Base-by-base conservation (phyloP, 768 basidiomycete species). In the Rhizopogon sp. region DNA sequence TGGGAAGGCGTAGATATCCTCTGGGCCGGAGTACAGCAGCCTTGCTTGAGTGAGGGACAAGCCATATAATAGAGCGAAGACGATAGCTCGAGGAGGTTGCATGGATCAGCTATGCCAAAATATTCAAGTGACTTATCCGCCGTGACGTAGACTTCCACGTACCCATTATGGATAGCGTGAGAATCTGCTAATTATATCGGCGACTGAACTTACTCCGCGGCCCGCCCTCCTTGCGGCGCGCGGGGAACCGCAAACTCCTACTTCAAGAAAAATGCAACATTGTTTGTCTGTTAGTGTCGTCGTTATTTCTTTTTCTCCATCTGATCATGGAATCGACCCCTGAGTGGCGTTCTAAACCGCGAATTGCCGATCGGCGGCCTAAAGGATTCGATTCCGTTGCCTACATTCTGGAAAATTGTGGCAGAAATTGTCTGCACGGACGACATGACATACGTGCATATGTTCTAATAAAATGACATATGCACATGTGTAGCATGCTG, bases 1-100 rank as follows among this genome's bases (percentile, higher is more conserved):
- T 59, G 91, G 92, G 66, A 86, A 91, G 0, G 91, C 85, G 68
- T 83, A 80, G 14, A 83, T 75, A 62, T 93, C 91, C 62, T 92
- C 87, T 29, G 91, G 90, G 44, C 90, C 77, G 8, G 86, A 82
- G 64, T 90, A 84, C 29, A 85, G 67, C n/a, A 83, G 59, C 0
- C 65, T 69, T 0, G 72, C 74, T 41, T 42, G 63, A 54, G 52
- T 45, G 5, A 62, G 45, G 2, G 25, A 53, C 22, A 42, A 44
- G 10, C 52, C 56, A 60, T 52, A 58, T 52, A 65, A 63, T 35
- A 70, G 13, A 6, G 54, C 56, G 50, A 71, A 56, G 43, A 52
- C 56, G 37, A 44, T 35, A 33, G 41, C 43, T 11, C 50, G 52
- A 29, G 64, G 35, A 4, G 50, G 41, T 5, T 60, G 57, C 28